Conservation (phyloP, 1,284 basidiomycete genomes). For the Cutaneotrichosporon cutaneum region DNA sequence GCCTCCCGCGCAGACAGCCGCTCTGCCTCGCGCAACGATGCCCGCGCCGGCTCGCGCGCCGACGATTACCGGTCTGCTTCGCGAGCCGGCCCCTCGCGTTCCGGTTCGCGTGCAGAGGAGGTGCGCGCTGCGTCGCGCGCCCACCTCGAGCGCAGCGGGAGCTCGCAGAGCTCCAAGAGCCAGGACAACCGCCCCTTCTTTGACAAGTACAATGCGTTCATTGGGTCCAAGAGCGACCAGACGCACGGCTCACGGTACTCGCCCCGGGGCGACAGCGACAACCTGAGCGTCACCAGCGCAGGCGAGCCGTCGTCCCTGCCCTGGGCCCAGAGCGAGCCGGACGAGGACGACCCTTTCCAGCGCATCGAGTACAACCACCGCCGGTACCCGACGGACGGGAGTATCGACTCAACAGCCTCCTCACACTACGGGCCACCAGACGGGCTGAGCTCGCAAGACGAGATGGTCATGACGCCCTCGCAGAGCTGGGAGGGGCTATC, state of each 20-base stretch:
- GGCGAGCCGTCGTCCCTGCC: conserved; percentile 6
- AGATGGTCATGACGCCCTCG: conserved; percentile 49
- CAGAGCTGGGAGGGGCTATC: conserved; percentile 44
- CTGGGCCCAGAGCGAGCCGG: not conserved
- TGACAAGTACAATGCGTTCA: conserved; percentile 56
- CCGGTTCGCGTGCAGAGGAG: not conserved
- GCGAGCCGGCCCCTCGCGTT: conserved; percentile 7
- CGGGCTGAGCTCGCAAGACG: conserved; percentile 27
- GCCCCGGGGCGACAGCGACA: conserved; percentile 20
- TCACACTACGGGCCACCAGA: conserved; percentile 23
- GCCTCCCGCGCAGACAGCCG: conserved; percentile 1
- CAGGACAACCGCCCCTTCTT: conserved; percentile 53
- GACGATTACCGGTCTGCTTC: conserved; percentile 15
- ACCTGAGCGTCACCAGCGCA: conserved; percentile 1
- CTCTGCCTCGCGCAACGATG: conserved; percentile 6
- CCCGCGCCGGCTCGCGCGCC: conserved; percentile 7
- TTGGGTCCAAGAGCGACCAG: conserved; percentile 26
- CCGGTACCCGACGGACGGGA: conserved; percentile 36
- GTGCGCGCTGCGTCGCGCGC: conserved; percentile 5
- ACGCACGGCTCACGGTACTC: conserved; percentile 14
- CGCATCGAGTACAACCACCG: conserved; percentile 24
- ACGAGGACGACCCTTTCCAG: conserved; percentile 1
- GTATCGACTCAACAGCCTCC: conserved; percentile 41
- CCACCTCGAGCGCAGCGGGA: conserved; percentile 14
- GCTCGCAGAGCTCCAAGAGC: conserved; percentile 14